Percentiles rank a stretch among this genome's conserved stretches.
phyloP scores from a whole-genome alignment of 768 basidiomycete species.

The Russula foetens region DNA sequence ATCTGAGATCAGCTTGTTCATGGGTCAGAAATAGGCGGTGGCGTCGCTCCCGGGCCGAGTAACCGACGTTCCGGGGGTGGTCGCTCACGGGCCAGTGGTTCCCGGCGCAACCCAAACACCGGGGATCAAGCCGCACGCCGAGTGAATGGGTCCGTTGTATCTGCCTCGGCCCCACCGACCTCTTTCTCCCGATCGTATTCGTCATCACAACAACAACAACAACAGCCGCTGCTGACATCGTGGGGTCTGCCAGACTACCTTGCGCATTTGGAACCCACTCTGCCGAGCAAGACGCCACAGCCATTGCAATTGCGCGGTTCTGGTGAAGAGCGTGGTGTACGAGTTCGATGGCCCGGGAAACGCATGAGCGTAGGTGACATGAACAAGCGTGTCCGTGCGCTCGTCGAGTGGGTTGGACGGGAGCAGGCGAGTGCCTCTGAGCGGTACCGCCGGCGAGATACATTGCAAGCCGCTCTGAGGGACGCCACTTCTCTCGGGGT shows the following conservation, averaged over 20 bases:
- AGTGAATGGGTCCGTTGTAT: constrained; percentile 30
- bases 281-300: constrained; percentile 68
- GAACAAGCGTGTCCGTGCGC: constrained; percentile 85
- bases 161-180: constrained; percentile 30
- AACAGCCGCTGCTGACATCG: constrained; percentile 70
- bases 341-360: constrained; percentile 90
- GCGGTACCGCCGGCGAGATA: constrained; percentile 58
- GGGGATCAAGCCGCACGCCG: constrained; percentile 22
- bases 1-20: constrained; percentile 29
- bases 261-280: constrained; percentile 73
- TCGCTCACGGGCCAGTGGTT: constrained; percentile 36
- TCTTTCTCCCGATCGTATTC: constrained; percentile 51
- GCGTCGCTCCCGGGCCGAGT: constrained; percentile 9
- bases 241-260: constrained; percentile 95
- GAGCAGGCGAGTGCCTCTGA: constrained; percentile 75
- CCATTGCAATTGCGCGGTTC: constrained; percentile 62
- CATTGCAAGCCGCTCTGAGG: constrained; percentile 49
- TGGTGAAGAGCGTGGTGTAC: constrained; percentile 64
- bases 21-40: neutral
- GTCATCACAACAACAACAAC: constrained; percentile 52
- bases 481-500: constrained; percentile 16
- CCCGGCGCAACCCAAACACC: constrained; percentile 38
- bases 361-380: constrained; percentile 96
- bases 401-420: constrained; percentile 91
- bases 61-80: constrained; percentile 39